Evolutionary conservation across 768 basidiomycete genomes (phyloP), one percentile per base, ranked within the genome.

Genomic region (Naganishia kalamii): DNA sequence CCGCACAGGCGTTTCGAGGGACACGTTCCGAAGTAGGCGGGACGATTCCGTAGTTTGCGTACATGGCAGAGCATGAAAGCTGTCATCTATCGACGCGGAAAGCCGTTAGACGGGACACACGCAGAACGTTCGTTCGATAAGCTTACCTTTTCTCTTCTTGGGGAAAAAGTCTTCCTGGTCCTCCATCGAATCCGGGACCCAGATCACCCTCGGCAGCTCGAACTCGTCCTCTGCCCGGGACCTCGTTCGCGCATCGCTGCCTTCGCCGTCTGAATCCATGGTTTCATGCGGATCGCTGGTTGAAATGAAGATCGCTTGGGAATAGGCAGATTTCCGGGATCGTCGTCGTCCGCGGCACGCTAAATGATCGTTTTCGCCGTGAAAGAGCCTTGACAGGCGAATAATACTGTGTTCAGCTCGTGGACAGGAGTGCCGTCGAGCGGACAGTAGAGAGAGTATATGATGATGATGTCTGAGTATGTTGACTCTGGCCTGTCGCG

Each of bases 191-290:
- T 57, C 54, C 54, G 54, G 54, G 7, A 57, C 35, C 54, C 54
- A 57, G 19, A 57, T 57, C 54, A 57, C 54, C 33, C 54, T 37
- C 19, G 54, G 54, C 54, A 57, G 17, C 54, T 57, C 37, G 35
- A 40, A 57, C 37, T 57, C 54, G 13, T 57, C 54, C 2, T 57
- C 54, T 35, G 21, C 35, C 51, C 30, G 8, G 11, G 21, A 37
- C 35, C 52, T 41, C 10, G n/a, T 7, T 15, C 13, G 27, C 5
- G 27, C 48, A 30, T 49, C 48, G 29, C 54, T 40, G 10, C 37
- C 54, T 37, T 57, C 35, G 19, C 54, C 54, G 27, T 57, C 54
- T 13, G 35, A 57, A 8, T 57, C 54, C 54, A 57, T 57, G 4
- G n/a, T n/a, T n/a, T n/a, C n/a, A n/a, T n/a, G n/a, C n/a, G n/a